Evolutionary conservation across 805 yeast species (phyloP).

Genomic region (Ascoidea asiatica): DNA sequence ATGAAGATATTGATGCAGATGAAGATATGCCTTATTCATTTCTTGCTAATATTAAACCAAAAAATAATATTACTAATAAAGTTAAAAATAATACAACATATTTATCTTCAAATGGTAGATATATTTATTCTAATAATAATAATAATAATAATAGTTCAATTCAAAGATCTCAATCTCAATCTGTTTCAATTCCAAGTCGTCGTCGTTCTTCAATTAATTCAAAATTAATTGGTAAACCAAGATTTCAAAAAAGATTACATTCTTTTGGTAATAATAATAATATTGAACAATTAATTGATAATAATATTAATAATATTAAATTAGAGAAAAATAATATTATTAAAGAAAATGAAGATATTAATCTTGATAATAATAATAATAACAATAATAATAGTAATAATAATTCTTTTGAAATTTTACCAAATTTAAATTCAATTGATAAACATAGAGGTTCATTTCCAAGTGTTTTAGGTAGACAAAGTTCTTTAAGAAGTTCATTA

Average conservation of each 20-base stretch:
- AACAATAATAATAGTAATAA: background rate
- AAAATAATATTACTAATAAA: no score
- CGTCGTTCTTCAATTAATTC: conserved; percentile 6
- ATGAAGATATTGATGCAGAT: conserved; percentile 17
- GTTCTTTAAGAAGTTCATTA: background rate
- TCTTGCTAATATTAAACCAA: background rate
- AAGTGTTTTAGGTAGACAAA: background rate
- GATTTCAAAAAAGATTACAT: conserved; percentile 7
- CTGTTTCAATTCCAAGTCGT: background rate
- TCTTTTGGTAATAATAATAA: conserved; percentile 5
- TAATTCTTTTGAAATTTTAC: background rate
- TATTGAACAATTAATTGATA: background rate
- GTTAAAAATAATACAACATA: no score
- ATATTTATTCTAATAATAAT: no score
- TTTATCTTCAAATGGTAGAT: no score
- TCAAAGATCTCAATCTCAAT: background rate
- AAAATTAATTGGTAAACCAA: conserved; percentile 3
- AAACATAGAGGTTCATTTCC: background rate
- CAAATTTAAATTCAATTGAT: background rate
- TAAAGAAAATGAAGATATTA: background rate
- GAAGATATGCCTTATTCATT: background rate
- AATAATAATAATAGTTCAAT: no score
- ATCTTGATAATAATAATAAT: background rate
- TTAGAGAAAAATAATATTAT: background rate
- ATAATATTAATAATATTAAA: background rate